Conservation (phyloP, 1,284 basidiomycete genomes). For the Ceratobasidium sp. region DNA sequence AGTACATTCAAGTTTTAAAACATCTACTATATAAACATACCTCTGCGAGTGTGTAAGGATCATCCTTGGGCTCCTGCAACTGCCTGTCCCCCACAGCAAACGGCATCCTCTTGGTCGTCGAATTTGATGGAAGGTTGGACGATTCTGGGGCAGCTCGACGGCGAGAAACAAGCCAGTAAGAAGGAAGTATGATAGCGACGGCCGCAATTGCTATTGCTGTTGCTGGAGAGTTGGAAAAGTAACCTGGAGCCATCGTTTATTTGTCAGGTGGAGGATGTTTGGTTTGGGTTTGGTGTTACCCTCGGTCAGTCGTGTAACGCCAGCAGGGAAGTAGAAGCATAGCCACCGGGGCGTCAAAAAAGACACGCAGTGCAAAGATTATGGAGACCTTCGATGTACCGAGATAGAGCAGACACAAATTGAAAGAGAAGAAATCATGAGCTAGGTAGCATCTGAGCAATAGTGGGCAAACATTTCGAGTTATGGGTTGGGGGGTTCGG, state of each 20-base stretch:
- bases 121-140: too few species aligned
- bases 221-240: constrained; percentile 11
- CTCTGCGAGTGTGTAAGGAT: constrained; percentile 75
- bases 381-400: too few species aligned
- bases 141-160: constrained; percentile 5
- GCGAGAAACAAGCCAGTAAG: constrained; percentile 25
- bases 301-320: too few species aligned
- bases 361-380: too few species aligned
- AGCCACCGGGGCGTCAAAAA: too few species aligned
- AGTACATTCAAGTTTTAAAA: constrained; percentile 45
- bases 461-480: too few species aligned
- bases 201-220: constrained; percentile 21
- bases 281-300: not conserved
- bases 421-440: too few species aligned
- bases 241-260: constrained; percentile 30
- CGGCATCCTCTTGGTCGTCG: not conserved
- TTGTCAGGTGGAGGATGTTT: too few species aligned
- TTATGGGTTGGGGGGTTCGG: too few species aligned
- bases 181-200: constrained; percentile 2
- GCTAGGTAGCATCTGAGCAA: too few species aligned
- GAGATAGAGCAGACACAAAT: too few species aligned
- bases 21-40: constrained; percentile 58
- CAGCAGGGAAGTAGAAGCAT: too few species aligned
- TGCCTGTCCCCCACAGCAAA: constrained; percentile 22
- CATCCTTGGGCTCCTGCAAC: constrained; percentile 71